Evolutionary conservation across 2,329 filamentous ascomycete species (phyloP).

Genomic region (Epichloe elymi): DNA sequence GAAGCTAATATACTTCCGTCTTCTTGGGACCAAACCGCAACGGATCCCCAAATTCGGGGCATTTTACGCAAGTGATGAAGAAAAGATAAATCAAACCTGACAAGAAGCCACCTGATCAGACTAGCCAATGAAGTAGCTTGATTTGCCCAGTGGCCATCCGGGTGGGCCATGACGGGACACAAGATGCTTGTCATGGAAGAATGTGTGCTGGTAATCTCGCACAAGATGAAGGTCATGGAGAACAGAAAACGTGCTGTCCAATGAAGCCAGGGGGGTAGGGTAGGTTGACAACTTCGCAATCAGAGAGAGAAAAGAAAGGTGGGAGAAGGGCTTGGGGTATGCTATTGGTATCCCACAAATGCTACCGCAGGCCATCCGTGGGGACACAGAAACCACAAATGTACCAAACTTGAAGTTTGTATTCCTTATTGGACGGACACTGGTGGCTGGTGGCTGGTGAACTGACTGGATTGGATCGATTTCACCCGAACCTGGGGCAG

Average conservation of each 20-base stretch:
- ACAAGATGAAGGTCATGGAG: not conserved
- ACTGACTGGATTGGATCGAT: not conserved
- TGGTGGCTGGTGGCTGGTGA: too few relatives aligned
- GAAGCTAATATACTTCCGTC: too few relatives aligned
- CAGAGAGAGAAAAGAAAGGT: too few relatives aligned
- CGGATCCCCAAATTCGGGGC: too few relatives aligned
- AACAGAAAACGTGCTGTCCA: not conserved
- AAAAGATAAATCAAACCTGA: too few relatives aligned
- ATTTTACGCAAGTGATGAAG: too few relatives aligned
- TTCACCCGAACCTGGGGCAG: not conserved
- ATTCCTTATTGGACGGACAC: not conserved
- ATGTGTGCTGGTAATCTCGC: not conserved
- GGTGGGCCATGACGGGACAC: not conserved
- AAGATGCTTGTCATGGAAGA: not conserved
- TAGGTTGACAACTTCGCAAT: not conserved
- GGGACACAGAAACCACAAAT: not conserved
- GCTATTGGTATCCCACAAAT: not conserved
- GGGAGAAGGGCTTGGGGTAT: too few relatives aligned
- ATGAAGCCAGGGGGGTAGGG: not conserved
- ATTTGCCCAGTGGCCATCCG: not conserved
- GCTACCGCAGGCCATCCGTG: not conserved
- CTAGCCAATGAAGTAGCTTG: not conserved
- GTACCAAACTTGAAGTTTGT: not conserved
- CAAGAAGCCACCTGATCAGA: too few relatives aligned
- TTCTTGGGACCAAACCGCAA: too few relatives aligned